Evolutionary conservation across 1,284 basidiomycete genomes (phyloP), one percentile per base, ranked within the genome.

Genomic region (Hypsizygus ulmarius): DNA sequence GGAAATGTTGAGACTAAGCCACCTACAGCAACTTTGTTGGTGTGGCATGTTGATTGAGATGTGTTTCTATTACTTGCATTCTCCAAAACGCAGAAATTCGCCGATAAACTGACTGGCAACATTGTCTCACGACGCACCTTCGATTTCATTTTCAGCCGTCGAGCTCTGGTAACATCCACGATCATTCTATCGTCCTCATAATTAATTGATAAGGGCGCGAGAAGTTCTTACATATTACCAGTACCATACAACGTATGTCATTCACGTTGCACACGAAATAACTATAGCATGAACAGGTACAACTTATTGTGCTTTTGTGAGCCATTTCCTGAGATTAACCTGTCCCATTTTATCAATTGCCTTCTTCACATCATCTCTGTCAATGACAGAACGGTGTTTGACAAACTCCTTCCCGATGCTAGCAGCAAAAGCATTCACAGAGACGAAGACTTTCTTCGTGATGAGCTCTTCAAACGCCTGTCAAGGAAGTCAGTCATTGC

Each of bases 301-400:
- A 19, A 25, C 40, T 56, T 41, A 66, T 50, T 64, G 61, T 6
- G 75, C 74, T 55, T 81, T 87, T 40, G 66, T 78, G 45, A 90
- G 70, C 88, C 89, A 91, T 59, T 85, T 87, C 62, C 78, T 87
- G 48, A 91, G 63, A 55, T 75, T 84, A n/a, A 81, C 77, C 58
- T 88, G 83, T 1, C 81, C 82, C 44, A 73, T 72, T 55, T 67
- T 75, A 41, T 84, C 83, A n/a, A 90, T 73, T 3, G 81, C 79
- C 52, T 69, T 75, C 66, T 78, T 85, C 33, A 90, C 71, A 12
- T 81, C 78, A 6, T 72, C 71, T 50, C 79, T 70, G 36, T 80
- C 78, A 2, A 83, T 68, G 6, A 68, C 64, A 53, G 79, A 87
- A 33, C 82, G 75, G 63, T 89, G 83, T 49, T 80, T 81, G 39